phyloP scores from a whole-genome alignment of 2,329 filamentous ascomycete genomes.

The Cytospora paraplurivora region DNA sequence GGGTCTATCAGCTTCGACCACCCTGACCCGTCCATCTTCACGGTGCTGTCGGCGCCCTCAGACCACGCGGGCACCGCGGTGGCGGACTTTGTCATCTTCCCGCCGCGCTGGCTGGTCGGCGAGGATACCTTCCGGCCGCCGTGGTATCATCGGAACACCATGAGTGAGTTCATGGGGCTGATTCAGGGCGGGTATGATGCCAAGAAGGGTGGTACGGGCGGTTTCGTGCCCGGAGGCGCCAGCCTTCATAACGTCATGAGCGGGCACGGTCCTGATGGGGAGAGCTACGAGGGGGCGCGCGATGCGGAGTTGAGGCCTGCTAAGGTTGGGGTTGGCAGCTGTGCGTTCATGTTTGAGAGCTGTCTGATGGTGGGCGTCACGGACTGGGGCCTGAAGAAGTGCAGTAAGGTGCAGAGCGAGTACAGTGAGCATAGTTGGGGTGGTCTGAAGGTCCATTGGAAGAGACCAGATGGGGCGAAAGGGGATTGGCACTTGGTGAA shows the following conservation, averaged over 20 bases:
- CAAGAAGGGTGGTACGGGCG: conserved; percentile 55
- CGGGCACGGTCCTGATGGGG: conserved; percentile 63
- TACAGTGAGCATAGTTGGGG: conserved; percentile 86
- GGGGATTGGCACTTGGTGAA: conserved; percentile 33
- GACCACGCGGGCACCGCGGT: conserved; percentile 62
- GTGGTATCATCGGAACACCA: conserved; percentile 72
- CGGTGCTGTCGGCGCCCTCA: conserved; percentile 67
- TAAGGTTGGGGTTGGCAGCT: conserved; percentile 62
- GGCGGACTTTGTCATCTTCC: conserved; percentile 74
- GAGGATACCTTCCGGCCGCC: conserved; percentile 72
- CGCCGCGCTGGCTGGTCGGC: conserved; percentile 69
- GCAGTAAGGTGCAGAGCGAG: conserved; percentile 59
- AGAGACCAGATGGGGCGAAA: conserved; percentile 27
- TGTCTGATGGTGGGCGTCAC: conserved; percentile 72
- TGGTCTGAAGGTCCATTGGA: conserved; percentile 58
- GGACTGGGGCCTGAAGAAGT: conserved; percentile 67
- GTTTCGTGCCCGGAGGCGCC: conserved; percentile 62
- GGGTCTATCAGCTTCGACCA: conserved; percentile 76
- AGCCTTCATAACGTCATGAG: conserved; percentile 72
- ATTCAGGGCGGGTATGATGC: conserved; percentile 63
- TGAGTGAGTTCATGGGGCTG: conserved; percentile 66
- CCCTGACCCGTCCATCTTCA: conserved; percentile 78
- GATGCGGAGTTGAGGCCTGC: conserved; percentile 56
- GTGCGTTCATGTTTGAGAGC: conserved; percentile 71
- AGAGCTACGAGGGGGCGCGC: conserved; percentile 58